Evolutionary conservation across 164 flowering plant genomes (phyloP).

Genomic region (Aristolochia fimbriata): DNA sequence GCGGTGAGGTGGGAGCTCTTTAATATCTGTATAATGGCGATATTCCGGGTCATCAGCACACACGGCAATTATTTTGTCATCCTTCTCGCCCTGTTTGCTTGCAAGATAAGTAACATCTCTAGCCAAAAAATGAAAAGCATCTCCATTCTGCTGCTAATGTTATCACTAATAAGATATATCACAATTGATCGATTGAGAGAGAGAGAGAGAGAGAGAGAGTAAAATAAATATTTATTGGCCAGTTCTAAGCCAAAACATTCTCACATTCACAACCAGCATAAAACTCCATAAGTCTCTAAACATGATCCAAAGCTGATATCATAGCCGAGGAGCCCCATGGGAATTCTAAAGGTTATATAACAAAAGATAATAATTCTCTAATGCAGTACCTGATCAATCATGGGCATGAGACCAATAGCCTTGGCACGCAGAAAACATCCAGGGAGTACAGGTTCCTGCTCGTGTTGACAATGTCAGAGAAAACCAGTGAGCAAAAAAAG

Average conservation of each 20-base stretch:
- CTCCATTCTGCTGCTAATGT: too few species aligned
- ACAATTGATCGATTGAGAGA: too few species aligned
- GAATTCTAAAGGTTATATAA: too few species aligned
- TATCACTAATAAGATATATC: too few species aligned
- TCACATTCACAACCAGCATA: too few species aligned
- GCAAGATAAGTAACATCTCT: background rate
- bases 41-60: constrained; percentile 91
- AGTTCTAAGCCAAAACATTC: too few species aligned
- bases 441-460: constrained; percentile 70
- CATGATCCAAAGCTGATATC: too few species aligned
- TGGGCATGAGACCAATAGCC: constrained; percentile 83
- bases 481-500: background rate
- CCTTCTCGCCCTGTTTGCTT: constrained; percentile 60
- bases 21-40: constrained; percentile 64
- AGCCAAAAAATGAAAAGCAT: too few species aligned
- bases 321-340: too few species aligned
- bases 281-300: too few species aligned
- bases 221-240: too few species aligned
- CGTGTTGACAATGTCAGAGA: constrained; percentile 5
- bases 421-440: constrained; percentile 84
- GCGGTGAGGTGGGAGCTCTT: constrained; percentile 82
- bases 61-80: constrained; percentile 83
- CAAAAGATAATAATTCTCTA: background rate
- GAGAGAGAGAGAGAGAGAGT: too few species aligned
- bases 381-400: constrained; percentile 62